Conservation (phyloP, 2,329 filamentous ascomycete genomes). For the Nigrograna mackinnonii region DNA sequence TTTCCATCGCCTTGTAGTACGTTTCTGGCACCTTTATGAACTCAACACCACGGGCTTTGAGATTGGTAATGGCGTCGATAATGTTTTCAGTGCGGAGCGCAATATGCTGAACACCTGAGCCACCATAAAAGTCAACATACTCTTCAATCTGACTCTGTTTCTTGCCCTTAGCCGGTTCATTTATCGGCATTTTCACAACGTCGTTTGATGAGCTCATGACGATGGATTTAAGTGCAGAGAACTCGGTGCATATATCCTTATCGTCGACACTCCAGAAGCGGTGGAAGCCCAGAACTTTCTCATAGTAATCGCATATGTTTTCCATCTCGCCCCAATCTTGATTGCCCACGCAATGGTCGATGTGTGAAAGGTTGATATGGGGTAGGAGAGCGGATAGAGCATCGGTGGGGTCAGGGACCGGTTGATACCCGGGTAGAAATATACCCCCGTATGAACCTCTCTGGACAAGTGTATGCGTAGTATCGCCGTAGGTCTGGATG, state of each 20-base stretch:
- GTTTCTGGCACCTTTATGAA: conserved; percentile 82
- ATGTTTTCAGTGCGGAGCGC: conserved; percentile 80
- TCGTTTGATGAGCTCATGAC: conserved; percentile 86
- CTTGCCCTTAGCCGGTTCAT: conserved; percentile 84
- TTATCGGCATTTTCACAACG: conserved; percentile 92
- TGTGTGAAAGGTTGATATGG: conserved; percentile 65
- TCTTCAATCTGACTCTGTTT: conserved; percentile 92
- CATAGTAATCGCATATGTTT: conserved; percentile 65
- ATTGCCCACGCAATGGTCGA: conserved; percentile 94
- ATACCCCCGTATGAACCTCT: conserved; percentile 67
- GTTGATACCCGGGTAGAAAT: conserved; percentile 79
- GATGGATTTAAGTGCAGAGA: conserved; percentile 79
- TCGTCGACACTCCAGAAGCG: conserved; percentile 95
- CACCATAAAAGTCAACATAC: conserved; percentile 77
- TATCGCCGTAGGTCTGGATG: conserved; percentile 90
- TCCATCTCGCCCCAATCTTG: conserved; percentile 88
- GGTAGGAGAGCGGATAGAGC: conserved; percentile 56
- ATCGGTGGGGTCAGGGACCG: conserved; percentile 45
- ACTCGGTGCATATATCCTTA: conserved; percentile 84
- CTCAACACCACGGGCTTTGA: conserved; percentile 79
- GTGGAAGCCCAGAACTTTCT: conserved; percentile 83
- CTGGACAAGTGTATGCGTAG: conserved; percentile 83
- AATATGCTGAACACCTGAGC: conserved; percentile 86
- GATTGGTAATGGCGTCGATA: conserved; percentile 70
- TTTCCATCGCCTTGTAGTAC: conserved; percentile 76